Evolutionary conservation across 2,329 filamentous ascomycete genomes (phyloP), one percentile per base, ranked within the genome.

Genomic region (Aspergillus sp.): DNA sequence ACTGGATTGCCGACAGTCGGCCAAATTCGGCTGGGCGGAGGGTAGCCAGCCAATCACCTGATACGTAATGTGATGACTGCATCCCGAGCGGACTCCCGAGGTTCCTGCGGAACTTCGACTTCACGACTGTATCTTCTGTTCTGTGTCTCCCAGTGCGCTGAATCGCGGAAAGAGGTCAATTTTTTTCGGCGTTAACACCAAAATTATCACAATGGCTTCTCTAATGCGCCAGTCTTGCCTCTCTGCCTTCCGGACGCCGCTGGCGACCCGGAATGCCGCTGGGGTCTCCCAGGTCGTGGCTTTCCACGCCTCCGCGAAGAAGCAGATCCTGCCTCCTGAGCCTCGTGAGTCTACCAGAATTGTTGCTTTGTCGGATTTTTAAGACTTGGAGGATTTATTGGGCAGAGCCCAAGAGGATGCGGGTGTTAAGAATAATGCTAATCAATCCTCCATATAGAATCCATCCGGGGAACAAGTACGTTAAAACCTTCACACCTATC

Each of bases 251-350:
- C 69, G 68, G 61, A 64, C 69, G 61, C 67, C 74, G 50, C 63
- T 74, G 58, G 67, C 68, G 62, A 70, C 67, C 62, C 70, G 67
- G 64, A 72, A 73, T 68, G 66, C 64, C 50, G 48, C 65, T 55
- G 68, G 68, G 37, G 65, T 72, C 56, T 77, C 79, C 66, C 82
- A 86, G 75, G 82, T 87, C 68, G 88, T 92, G 65, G 88, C 90
- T 67, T 96, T 99, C 84, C 93, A 97, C 78, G 90, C 89, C 70
- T 91, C 90, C 42, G 83, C 86, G 77, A 85, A 85, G 78, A 85
- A 86, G 76, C 82, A 83, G 72, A 88, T 93, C 71, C 83, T 99
- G 57, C 91, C 93, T 59, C 88, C 92, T 56, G 85, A 89, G 65
- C 92, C 93, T 70, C 95, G 92, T 95, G 82, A 79, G 89, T 84